These are phyloP conservation scores for Amylocarpus encephaloides DNA, from an alignment of 2,329 filamentous ascomycete species.

Conservation along the genomic window DNA sequence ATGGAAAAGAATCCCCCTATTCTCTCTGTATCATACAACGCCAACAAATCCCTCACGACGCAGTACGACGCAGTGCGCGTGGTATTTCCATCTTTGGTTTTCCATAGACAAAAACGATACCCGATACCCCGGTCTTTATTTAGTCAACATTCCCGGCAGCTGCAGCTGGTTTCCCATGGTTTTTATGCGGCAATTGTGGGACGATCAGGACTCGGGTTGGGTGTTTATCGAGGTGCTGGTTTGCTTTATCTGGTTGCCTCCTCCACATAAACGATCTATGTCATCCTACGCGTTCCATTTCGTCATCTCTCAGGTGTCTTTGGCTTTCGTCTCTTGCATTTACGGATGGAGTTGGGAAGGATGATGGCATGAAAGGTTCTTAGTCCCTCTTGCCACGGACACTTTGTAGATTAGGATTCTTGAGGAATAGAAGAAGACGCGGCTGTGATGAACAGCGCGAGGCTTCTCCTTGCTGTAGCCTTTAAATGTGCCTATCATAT, in stretches of 20 bases:
- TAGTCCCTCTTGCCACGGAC: constrained; percentile 4
- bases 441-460: background rate
- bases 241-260: constrained; percentile 2
- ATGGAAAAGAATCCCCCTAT: constrained; percentile 10
- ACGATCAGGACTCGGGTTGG: constrained; percentile 17
- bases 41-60: constrained; percentile 21
- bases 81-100: constrained; percentile 28
- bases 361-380: constrained; percentile 8
- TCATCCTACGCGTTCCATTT: constrained; percentile 14
- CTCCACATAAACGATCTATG: constrained; percentile 13
- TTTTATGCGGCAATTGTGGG: constrained; percentile 27
- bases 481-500: background rate
- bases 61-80: constrained; percentile 18
- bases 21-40: constrained; percentile 28
- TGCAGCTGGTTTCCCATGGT: constrained; percentile 23
- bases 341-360: constrained; percentile 21
- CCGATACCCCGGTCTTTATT: constrained; percentile 22
- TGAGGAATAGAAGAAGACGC: constrained; percentile 26
- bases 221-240: constrained; percentile 15
- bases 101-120: constrained; percentile 32
- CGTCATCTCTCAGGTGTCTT: constrained; percentile 26
- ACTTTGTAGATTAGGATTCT: constrained; percentile 26
- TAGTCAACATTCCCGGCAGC: constrained; percentile 20
- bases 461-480: background rate
- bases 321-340: constrained; percentile 24